Evolutionary conservation across 306 rosid genomes (phyloP).

Genomic region (Senna tora): DNA sequence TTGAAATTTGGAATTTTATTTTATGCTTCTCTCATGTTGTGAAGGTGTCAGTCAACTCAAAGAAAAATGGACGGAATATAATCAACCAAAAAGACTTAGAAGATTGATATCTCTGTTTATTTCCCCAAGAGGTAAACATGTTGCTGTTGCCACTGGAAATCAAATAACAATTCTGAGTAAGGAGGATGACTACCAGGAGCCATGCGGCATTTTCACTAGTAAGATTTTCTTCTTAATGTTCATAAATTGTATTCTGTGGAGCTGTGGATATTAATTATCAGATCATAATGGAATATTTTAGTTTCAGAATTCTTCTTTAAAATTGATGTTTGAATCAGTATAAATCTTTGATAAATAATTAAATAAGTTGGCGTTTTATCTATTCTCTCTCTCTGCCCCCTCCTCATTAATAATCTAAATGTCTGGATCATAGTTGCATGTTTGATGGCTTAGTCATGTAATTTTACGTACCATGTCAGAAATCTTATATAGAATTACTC

Average conservation of each 20-base stretch:
- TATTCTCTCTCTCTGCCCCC: not conserved
- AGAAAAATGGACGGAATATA: conserved; percentile 71
- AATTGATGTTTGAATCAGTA: not conserved
- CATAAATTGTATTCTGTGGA: not conserved
- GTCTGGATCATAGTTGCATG: not conserved
- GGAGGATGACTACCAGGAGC: conserved; percentile 71
- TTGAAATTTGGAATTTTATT: not conserved
- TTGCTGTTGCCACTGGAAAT: conserved; percentile 90
- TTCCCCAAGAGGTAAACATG: conserved; percentile 71
- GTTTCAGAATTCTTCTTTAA: not conserved
- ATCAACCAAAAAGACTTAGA: conserved; percentile 62
- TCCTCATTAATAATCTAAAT: not conserved
- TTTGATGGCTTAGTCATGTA: not conserved
- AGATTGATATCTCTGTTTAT: conserved; percentile 66
- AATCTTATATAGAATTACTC: not conserved
- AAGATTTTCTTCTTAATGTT: conserved; percentile 36
- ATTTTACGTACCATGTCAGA: not conserved
- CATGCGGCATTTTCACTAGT: conserved; percentile 77
- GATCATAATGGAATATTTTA: not conserved
- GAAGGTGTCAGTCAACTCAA: conserved; percentile 72
- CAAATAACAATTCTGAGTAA: conserved; percentile 75
- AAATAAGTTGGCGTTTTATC: not conserved
- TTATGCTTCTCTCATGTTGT: conserved; percentile 19
- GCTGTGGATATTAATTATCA: conserved; percentile 18
- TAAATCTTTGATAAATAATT: conserved; percentile 1